Evolutionary conservation across 2,329 filamentous ascomycete genomes (phyloP), one percentile per base, ranked within the genome.

Genomic region (Colletotrichum gloeosporioides): DNA sequence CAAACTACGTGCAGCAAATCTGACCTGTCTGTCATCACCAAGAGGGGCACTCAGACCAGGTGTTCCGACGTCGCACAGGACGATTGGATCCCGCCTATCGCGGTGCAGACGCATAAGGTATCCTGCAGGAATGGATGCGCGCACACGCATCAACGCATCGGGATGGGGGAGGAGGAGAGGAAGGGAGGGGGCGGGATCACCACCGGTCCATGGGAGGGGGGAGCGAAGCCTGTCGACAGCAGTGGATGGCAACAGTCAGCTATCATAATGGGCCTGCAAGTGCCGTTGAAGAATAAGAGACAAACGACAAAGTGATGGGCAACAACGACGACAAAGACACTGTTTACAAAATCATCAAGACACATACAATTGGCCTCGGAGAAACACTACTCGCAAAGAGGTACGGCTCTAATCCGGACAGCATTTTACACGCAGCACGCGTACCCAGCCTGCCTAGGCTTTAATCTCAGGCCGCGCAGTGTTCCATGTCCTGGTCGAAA

Each of bases 41-140:
- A 73, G 73, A 76, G 69, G 69, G 74, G 71, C 74, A 76, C 71
- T 76, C 65, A 69, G 71, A 75, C 71, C 71, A 77, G 62, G 71
- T 62, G 71, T 77, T 77, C 74, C 71, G 74, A 71, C 74, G 74
- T 75, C 49, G 74, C 74, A 77, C 65, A 77, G 36, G 53, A 63
- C 71, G 62, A 74, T 66, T 75, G 65, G 71, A 70, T 69, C 71
- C 71, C 74, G 74, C 74, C 65, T 75, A 75, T 69, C 65, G 74
- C 74, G 59, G 70, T 39, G 71, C 71, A 76, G 61, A 69, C 53
- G 74, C 74, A 67, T 69, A 55, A 77, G 65, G 65, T 75, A 62
- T 61, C 36, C 70, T 74, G 71, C 70, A 75, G 49, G 72, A 49
- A 64, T 64, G 67, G 36, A 67, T 72, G 55, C 32, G 64, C 55